A percentile compares a stretch with the other conserved stretches of the same genome.
Conservation (phyloP, 2,329 filamentous ascomycete species). For the Colletotrichum sojae region DNA sequence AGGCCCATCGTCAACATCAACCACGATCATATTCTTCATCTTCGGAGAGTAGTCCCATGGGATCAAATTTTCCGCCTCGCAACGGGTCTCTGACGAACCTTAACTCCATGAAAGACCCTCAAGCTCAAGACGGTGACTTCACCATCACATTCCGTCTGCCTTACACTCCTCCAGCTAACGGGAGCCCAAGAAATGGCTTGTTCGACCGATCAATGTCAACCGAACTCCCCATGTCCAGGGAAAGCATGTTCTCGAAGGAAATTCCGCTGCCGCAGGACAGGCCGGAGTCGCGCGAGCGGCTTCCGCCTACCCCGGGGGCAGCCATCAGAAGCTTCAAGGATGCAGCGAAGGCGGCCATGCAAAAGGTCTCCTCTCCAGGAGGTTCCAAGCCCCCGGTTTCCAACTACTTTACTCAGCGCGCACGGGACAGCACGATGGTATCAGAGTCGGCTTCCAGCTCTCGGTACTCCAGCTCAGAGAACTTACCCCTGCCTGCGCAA, state of each 20-base stretch:
- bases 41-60: slow-evolving; percentile 21
- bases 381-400: slow-evolving; percentile 39
- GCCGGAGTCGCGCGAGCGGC: slow-evolving; percentile 11
- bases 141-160: slow-evolving; percentile 33
- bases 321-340: slow-evolving; percentile 49
- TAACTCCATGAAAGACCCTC: background rate
- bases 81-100: slow-evolving; percentile 22
- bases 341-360: slow-evolving; percentile 52
- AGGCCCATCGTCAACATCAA: slow-evolving; percentile 36
- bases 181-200: slow-evolving; percentile 15
- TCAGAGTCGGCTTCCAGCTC: slow-evolving; percentile 39
- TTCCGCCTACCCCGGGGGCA: slow-evolving; percentile 15
- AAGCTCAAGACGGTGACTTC: slow-evolving; percentile 25
- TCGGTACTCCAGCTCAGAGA: slow-evolving; percentile 28
- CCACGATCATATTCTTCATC: slow-evolving; percentile 19
- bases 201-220: slow-evolving; percentile 30
- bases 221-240: slow-evolving; percentile 5
- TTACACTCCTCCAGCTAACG: slow-evolving; percentile 33
- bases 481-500: background rate
- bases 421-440: slow-evolving; percentile 18
- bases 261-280: slow-evolving; percentile 14
- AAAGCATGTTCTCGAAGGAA: slow-evolving; percentile 7
- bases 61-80: slow-evolving; percentile 17
- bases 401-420: slow-evolving; percentile 29
- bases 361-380: slow-evolving; percentile 39